Evolutionary conservation across 2,329 filamentous ascomycete genomes (phyloP).

Genomic region (Incumbomyces lentus): DNA sequence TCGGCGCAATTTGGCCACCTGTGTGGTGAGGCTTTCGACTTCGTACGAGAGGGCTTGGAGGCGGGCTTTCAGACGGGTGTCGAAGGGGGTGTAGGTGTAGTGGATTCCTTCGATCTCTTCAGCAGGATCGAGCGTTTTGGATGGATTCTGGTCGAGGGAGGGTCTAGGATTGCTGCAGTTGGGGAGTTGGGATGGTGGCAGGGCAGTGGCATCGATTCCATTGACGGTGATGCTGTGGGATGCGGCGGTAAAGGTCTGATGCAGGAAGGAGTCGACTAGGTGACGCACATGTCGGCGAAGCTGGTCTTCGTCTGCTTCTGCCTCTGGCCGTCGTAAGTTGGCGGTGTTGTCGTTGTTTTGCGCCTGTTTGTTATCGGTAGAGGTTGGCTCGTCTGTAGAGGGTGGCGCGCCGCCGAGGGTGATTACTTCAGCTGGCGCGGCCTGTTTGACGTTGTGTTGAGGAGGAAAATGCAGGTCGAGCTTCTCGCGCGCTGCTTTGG

Average conservation of each 20-base stretch:
- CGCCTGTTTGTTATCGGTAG: too few species aligned
- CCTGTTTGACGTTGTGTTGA: conserved; percentile 25
- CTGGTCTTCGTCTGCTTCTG: conserved; percentile 15
- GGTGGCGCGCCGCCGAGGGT: conserved; percentile 32
- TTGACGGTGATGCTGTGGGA: conserved; percentile 38
- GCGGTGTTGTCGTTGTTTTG: too few species aligned
- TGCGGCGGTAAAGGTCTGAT: conserved; percentile 33
- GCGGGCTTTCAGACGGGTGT: conserved; percentile 32
- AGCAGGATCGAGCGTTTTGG: not conserved
- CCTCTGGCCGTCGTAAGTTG: not conserved
- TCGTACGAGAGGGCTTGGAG: conserved; percentile 38
- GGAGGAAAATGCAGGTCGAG: conserved; percentile 39
- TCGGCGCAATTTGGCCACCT: conserved; percentile 36
- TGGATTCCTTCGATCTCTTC: conserved; percentile 34
- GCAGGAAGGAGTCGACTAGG: conserved; percentile 31
- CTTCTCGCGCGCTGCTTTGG: conserved; percentile 36
- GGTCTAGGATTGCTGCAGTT: not conserved
- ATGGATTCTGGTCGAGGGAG: conserved; percentile 13
- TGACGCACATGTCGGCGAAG: conserved; percentile 15
- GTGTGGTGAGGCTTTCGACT: conserved; percentile 37
- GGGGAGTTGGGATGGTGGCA: conserved; percentile 4
- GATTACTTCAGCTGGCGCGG: conserved; percentile 26
- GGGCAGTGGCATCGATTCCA: conserved; percentile 29
- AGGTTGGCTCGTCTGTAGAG: not conserved
- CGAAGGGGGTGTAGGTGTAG: conserved; percentile 33